Evolutionary conservation across 208 protist genomes (phyloP).

Genomic region (Wallacemonas sp.): DNA sequence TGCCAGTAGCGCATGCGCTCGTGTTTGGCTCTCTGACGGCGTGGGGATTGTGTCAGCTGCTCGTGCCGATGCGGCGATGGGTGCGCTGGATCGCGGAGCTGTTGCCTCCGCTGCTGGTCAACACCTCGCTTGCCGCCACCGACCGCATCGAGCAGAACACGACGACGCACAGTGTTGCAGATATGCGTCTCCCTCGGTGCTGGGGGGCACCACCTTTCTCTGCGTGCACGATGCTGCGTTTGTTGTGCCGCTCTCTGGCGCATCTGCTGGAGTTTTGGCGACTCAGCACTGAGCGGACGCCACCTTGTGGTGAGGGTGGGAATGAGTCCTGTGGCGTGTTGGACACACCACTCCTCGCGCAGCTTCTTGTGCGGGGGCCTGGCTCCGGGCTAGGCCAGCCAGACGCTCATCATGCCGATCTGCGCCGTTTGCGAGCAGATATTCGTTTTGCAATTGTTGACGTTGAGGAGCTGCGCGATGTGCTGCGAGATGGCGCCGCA

Average conservation of each 20-base stretch:
- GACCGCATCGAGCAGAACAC: no score
- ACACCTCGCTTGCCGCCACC: no score
- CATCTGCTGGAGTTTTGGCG: constrained; percentile 11
- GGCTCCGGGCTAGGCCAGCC: neutral
- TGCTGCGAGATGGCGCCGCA: neutral
- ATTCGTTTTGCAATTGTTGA: constrained; percentile 30
- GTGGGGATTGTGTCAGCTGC: neutral
- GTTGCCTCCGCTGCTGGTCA: constrained; percentile 9
- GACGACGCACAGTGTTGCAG: neutral
- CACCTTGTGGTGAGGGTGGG: no score
- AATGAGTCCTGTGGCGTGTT: no score
- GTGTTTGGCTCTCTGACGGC: constrained; percentile 20
- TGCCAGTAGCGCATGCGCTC: constrained; percentile 18
- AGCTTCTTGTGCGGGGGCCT: constrained; percentile 9
- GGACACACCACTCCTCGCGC: constrained; percentile 3
- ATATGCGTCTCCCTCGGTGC: neutral
- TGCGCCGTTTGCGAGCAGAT: constrained; percentile 13
- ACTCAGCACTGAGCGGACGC: neutral
- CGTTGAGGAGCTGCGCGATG: constrained; percentile 23
- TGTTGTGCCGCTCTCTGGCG: neutral
- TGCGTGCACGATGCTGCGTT: neutral
- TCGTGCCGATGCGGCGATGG: constrained; percentile 4
- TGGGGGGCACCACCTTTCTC: neutral
- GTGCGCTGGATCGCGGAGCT: constrained; percentile 3
- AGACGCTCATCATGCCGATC: neutral